phyloP scores from a whole-genome alignment of 768 basidiomycete genomes.

The Pilatotrama ljubarskyi region DNA sequence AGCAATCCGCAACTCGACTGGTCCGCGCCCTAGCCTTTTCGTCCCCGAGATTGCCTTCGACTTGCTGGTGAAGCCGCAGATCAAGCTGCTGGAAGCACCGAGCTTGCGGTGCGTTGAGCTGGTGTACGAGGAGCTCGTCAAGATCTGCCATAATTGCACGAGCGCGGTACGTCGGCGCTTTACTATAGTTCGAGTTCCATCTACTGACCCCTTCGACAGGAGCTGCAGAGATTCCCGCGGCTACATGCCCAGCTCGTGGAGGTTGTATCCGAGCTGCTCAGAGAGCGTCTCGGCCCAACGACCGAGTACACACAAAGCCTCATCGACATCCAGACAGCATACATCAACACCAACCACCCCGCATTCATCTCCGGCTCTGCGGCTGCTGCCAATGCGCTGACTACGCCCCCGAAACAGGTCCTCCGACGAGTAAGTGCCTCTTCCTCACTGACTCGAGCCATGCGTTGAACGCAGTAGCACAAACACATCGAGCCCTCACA shows the following conservation, averaged over 20 bases:
- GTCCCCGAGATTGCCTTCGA: conserved; percentile 98
- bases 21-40: conserved; percentile 93
- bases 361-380: conserved; percentile 85
- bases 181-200: background rate
- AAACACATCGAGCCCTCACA: conserved; percentile 33
- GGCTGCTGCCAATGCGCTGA: conserved; percentile 52
- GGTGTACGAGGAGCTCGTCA: conserved; percentile 98
- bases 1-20: conserved; percentile 97
- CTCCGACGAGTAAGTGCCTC: conserved; percentile 53
- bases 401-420: conserved; percentile 43
- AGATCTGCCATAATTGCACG: conserved; percentile 99
- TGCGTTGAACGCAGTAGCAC: conserved; percentile 21
- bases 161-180: conserved; percentile 57
- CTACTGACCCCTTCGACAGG: conserved; percentile 46
- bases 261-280: conserved; percentile 92
- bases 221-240: conserved; percentile 92
- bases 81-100: conserved; percentile 92
- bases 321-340: conserved; percentile 96
- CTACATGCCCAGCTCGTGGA: conserved; percentile 94
- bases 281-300: conserved; percentile 94
- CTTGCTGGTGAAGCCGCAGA: conserved; percentile 95
- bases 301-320: conserved; percentile 95
- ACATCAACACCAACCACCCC: conserved; percentile 99
- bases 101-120: conserved; percentile 95
- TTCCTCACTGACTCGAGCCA: background rate